phyloP scores from a whole-genome alignment of 192 early-diverging fungal genomes.

The Coemansia sp. region DNA sequence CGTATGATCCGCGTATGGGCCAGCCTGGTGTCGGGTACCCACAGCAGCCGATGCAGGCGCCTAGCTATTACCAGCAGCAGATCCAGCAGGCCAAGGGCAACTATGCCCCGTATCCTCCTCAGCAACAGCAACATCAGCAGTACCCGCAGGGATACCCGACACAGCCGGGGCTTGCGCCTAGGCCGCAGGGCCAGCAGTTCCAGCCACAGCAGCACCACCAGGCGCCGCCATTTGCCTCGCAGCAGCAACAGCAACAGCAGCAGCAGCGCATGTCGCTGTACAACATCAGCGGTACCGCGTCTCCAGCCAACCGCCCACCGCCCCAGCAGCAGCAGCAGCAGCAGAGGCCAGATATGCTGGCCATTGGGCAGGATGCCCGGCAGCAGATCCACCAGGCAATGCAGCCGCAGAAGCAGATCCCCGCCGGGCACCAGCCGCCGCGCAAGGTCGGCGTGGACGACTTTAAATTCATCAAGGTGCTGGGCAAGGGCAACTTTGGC shows the following conservation, averaged over 20 bases:
- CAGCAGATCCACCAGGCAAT: constrained; percentile 46
- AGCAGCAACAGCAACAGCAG: constrained; percentile 21
- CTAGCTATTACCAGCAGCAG: constrained; percentile 49
- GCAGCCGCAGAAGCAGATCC: constrained; percentile 17
- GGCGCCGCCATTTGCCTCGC: constrained; percentile 11
- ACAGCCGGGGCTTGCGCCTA: constrained; percentile 12
- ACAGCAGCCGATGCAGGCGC: constrained; percentile 35
- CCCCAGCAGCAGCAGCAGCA: constrained; percentile 12
- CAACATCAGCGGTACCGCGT: constrained; percentile 14
- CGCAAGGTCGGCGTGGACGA: constrained; percentile 81
- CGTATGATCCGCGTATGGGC: constrained; percentile 8
- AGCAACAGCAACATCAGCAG: constrained; percentile 10
- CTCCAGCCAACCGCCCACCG: neutral
- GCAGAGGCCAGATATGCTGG: neutral
- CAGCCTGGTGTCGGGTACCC: constrained; percentile 44
- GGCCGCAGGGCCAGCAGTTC: constrained; percentile 27
- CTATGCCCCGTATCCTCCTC: constrained; percentile 20
- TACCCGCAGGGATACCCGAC: neutral
- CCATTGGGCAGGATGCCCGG: constrained; percentile 13
- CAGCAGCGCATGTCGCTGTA: constrained; percentile 8
- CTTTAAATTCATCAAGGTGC: constrained; percentile 88
- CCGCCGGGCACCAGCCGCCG: constrained; percentile 19
- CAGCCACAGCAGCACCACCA: constrained; percentile 33
- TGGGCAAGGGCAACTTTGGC: constrained; percentile 99
- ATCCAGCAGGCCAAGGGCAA: constrained; percentile 38